These are phyloP conservation scores for Phytopythium ostracodes DNA, from an alignment of 352 stramenopile species.

Conservation along the genomic window DNA sequence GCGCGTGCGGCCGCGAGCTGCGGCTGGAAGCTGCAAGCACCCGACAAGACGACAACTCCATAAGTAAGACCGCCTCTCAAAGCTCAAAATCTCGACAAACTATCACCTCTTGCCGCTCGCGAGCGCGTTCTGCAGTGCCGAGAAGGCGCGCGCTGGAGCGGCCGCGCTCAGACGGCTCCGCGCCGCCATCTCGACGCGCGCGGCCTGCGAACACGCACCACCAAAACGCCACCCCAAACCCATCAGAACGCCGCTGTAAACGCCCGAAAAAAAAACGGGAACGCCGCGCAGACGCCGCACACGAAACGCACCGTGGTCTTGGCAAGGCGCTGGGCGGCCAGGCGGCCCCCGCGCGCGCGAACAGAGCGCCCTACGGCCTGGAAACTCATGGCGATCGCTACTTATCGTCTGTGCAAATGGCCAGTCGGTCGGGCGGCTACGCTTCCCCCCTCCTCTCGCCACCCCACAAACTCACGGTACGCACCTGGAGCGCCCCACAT, in stretches of 20 bases:
- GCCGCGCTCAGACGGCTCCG: constrained; percentile 9
- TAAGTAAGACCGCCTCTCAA: neutral
- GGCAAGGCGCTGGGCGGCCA: constrained; percentile 18
- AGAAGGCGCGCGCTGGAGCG: constrained; percentile 20
- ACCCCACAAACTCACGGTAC: neutral
- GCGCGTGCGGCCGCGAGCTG: constrained; percentile 24
- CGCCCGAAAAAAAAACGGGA: neutral
- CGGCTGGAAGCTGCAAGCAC: constrained; percentile 18
- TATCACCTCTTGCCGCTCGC: constrained; percentile 21
- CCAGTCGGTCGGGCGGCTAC: too few species aligned
- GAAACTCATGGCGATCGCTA: constrained; percentile 43
- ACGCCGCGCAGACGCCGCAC: too few species aligned
- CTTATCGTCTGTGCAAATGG: constrained; percentile 9
- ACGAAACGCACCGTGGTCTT: constrained; percentile 15
- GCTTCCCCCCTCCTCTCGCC: neutral
- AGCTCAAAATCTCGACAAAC: neutral
- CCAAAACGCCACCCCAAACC: neutral
- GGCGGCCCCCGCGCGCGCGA: constrained; percentile 31
- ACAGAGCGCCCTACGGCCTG: constrained; percentile 35
- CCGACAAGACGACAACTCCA: neutral
- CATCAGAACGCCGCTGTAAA: neutral
- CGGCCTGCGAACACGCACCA: constrained; percentile 1
- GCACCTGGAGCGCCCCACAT: neutral
- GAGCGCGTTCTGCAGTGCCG: constrained; percentile 18
- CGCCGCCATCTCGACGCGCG: constrained; percentile 11